These are phyloP conservation scores for Iodosphaeria phyllophila DNA, from an alignment of 2,329 filamentous ascomycete species.

Conservation along the genomic window DNA sequence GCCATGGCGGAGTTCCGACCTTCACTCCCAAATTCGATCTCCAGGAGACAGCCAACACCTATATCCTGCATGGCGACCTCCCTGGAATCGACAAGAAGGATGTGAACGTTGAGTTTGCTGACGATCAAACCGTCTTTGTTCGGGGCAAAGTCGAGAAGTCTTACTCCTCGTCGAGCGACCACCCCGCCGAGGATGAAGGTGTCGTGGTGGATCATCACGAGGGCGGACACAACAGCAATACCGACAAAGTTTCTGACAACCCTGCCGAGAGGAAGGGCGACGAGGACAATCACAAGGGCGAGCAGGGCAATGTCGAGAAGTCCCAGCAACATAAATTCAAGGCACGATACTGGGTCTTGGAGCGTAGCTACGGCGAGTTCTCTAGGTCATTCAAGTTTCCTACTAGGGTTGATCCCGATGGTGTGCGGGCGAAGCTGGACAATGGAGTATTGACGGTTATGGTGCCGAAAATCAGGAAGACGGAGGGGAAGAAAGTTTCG, in stretches of 20 bases:
- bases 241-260: neutral
- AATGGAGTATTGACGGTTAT: slow-evolving; percentile 1
- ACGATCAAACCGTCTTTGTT: slow-evolving; percentile 3
- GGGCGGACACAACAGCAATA: no score
- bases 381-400: slow-evolving; percentile 1
- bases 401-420: neutral
- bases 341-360: slow-evolving; percentile 1
- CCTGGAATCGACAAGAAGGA: slow-evolving; percentile 2
- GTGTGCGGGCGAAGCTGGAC: neutral
- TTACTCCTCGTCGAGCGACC: no score
- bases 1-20: neutral
- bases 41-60: slow-evolving; percentile 2
- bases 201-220: no score
- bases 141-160: slow-evolving; percentile 2
- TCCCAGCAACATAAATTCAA: neutral
- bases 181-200: no score
- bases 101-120: slow-evolving; percentile 2
- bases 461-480: slow-evolving; percentile 1
- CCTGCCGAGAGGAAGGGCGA: no score
- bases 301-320: no score
- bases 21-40: slow-evolving; percentile 3
- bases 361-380: slow-evolving; percentile 1
- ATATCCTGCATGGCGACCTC: slow-evolving; percentile 3
- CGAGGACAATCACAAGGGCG: no score
- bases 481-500: neutral